Conservation (phyloP, 495 filamentous ascomycete genomes). For the Symbiotaphrina buchneri region DNA sequence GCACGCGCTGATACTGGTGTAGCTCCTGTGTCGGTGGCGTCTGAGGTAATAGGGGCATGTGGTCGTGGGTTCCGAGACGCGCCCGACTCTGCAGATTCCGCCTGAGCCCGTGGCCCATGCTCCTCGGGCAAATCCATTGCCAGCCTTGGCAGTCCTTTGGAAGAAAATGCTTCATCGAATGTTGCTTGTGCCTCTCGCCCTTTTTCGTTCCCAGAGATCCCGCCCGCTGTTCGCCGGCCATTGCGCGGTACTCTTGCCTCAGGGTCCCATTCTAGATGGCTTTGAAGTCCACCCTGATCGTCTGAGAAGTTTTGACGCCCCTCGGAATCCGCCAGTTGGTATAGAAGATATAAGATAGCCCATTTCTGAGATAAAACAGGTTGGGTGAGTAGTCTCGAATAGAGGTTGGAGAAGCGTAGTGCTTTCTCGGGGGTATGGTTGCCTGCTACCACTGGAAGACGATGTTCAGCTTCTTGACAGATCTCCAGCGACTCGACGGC, state of each 20-base stretch:
- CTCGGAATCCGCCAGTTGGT: slow-evolving; percentile 49
- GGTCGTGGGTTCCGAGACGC: too few species aligned
- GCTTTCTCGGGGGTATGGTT: slow-evolving; percentile 64
- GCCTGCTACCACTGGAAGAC: slow-evolving; percentile 38
- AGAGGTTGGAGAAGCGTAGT: slow-evolving; percentile 71
- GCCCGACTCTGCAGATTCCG: too few species aligned
- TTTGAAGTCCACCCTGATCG: slow-evolving; percentile 15
- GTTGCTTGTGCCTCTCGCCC: slow-evolving; percentile 5
- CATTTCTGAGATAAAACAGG: slow-evolving; percentile 90
- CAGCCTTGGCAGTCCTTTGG: slow-evolving; percentile 12
- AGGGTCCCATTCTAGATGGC: slow-evolving; percentile 8
- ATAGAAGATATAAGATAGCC: slow-evolving; percentile 81
- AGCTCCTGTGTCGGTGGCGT: too few species aligned
- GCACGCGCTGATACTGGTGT: slow-evolving; percentile 6
- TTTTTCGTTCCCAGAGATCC: too few species aligned
- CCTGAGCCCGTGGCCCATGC: slow-evolving; percentile 7
- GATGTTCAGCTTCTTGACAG: slow-evolving; percentile 1
- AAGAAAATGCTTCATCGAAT: slow-evolving; percentile 11
- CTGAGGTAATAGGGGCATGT: too few species aligned
- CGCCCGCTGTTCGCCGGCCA: too few species aligned
- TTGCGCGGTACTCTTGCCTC: too few species aligned
- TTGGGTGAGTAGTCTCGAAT: slow-evolving; percentile 64
- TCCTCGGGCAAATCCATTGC: slow-evolving; percentile 7
- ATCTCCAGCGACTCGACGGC: neutral
- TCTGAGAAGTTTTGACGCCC: slow-evolving; percentile 9